Base-by-base conservation (phyloP, 352 stramenopile species). In the Sclerospora graminicola region DNA sequence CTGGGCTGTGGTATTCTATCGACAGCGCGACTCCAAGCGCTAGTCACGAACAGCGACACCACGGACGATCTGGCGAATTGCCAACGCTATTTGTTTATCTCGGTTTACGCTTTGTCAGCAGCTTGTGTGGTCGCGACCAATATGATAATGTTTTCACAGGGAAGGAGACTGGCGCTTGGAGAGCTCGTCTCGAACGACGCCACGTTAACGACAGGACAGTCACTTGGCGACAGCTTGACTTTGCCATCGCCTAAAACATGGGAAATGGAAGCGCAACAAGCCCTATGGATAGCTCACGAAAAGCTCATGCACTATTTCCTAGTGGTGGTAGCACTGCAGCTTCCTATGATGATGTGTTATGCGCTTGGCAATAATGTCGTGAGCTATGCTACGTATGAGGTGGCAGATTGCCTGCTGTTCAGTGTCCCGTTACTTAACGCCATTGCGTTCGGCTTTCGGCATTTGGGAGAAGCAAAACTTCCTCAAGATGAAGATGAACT, bases 291-390 rank as follows among this genome's bases (percentile, higher is more conserved):
- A 31, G 59, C 54, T 1, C 63, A 82, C 20, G 54, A 76, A 18
- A 63, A 67, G 16, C 57, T 84, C 14, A 57, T 81, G 50, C 54
- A 56, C 30, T 80, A 81, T 41, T 57, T 81, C 23, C 8, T 78
- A 10, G 39, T 74, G 2, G 62, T 77, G 35, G 58, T 68, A 21
- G 13, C 50, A 10, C 44, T 84, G 16, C 56, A 82, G 45, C 30
- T 82, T 5, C 72, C 67, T 2, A 71, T 72, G 35, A 69, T 76
- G 30, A 5, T 84, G 8, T 61, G 56, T 18, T 70, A 54, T 16
- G 57, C 65, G 48, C 19, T 76, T 18, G 37, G 60, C 5, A 35
- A 36, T 8, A 11, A 45, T 1, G 7, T 41, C 15, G 50, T 80
- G 13, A 65, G 56, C 8, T 51, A 62, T 28, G 38, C 48, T 2